A percentile compares a stretch with the other conserved stretches of the same genome.
These are phyloP conservation scores for Puccinia coronata DNA, from an alignment of 1,284 basidiomycete genomes.

Conservation along the genomic window DNA sequence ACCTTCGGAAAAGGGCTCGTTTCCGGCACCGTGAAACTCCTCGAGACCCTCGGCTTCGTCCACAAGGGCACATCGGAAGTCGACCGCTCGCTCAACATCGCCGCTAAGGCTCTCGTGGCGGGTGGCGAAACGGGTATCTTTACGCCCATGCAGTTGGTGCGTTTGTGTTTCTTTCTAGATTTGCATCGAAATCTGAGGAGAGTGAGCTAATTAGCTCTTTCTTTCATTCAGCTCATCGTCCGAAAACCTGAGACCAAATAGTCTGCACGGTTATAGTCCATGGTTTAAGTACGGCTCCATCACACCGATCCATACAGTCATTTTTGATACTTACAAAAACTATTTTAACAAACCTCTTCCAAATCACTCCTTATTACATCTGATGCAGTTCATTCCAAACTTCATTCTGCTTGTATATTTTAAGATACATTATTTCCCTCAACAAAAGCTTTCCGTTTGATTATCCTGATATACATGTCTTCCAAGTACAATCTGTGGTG, in stretches of 20 bases:
- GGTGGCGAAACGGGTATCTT: conserved; percentile 82
- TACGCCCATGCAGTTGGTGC: conserved; percentile 58
- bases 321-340: neutral
- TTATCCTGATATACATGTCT: no score
- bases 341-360: neutral
- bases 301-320: neutral
- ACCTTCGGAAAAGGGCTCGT: conserved; percentile 82
- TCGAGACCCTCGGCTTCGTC: conserved; percentile 77
- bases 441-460: no score
- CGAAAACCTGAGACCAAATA: conserved; percentile 18
- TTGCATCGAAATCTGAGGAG: neutral
- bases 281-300: neutral
- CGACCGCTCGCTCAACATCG: conserved; percentile 82
- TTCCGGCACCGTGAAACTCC: conserved; percentile 73
- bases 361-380: conserved; percentile 1
- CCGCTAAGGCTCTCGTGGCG: conserved; percentile 74
- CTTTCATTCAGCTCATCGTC: neutral
- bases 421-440: neutral
- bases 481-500: no score
- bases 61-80: conserved; percentile 93
- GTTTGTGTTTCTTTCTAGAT: neutral
- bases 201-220: neutral
- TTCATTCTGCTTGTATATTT: neutral
- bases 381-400: neutral
- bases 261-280: neutral